These are phyloP conservation scores for Amanita pallidorosea DNA, from an alignment of 768 basidiomycete species.

Conservation along the genomic window DNA sequence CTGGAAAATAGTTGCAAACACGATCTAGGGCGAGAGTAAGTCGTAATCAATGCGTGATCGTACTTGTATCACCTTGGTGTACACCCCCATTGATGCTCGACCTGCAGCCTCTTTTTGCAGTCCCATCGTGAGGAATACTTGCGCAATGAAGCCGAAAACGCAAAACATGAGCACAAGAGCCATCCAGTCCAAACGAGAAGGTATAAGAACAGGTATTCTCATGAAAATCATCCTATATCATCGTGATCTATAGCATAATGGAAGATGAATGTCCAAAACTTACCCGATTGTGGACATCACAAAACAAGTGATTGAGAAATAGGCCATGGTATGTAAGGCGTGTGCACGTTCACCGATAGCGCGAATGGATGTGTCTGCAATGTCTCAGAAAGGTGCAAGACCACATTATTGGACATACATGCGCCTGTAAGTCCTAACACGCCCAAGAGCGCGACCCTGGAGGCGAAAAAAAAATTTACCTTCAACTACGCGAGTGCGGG, in stretches of 20 bases:
- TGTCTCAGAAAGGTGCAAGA: neutral
- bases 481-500: neutral
- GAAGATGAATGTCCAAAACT: conserved; percentile 5
- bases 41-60: neutral
- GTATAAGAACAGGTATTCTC: conserved; percentile 32
- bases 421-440: conserved; percentile 58
- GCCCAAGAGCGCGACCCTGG: conserved; percentile 52
- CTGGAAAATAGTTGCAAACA: conserved; percentile 4
- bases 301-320: conserved; percentile 52
- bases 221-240: conserved; percentile 30
- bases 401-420: conserved; percentile 31
- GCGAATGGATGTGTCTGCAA: conserved; percentile 32
- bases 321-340: conserved; percentile 59
- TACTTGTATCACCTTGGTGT: conserved; percentile 16
- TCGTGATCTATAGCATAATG: neutral
- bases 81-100: conserved; percentile 50
- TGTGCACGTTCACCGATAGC: conserved; percentile 71
- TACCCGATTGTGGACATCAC: conserved; percentile 24
- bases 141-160: conserved; percentile 39
- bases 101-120: conserved; percentile 55
- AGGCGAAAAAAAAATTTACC: neutral
- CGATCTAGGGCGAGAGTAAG: neutral
- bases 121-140: conserved; percentile 32
- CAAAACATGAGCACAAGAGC: conserved; percentile 38
- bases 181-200: conserved; percentile 33